Evolutionary conservation across 768 basidiomycete species (phyloP).

Genomic region (Psilocybe sp.): DNA sequence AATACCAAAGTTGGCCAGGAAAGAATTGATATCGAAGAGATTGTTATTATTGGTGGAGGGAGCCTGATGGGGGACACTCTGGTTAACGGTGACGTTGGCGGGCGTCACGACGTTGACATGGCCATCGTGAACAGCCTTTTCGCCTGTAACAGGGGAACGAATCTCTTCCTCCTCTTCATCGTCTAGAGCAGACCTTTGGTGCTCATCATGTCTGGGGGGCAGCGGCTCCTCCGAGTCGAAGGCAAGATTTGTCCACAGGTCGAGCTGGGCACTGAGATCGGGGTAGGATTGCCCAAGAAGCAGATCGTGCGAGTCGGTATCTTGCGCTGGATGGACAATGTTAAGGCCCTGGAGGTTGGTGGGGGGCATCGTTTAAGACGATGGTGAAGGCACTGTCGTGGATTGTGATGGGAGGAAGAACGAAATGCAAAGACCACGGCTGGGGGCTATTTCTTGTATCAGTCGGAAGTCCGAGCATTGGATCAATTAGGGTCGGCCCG

Average conservation of each 20-base stretch:
- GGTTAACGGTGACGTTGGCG: constrained; percentile 35
- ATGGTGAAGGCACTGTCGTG: constrained; percentile 5
- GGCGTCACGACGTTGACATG: constrained; percentile 60
- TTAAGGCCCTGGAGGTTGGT: constrained; percentile 77
- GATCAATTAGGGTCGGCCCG: constrained; percentile 14
- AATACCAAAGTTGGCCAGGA: constrained; percentile 26
- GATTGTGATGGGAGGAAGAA: constrained; percentile 9
- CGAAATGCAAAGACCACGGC: constrained; percentile 1
- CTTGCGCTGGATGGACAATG: constrained; percentile 58
- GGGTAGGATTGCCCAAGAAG: constrained; percentile 63
- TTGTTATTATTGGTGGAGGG: constrained; percentile 25
- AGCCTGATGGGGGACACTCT: constrained; percentile 12
- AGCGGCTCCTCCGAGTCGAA: constrained; percentile 77
- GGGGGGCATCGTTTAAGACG: constrained; percentile 47
- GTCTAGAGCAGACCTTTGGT: constrained; percentile 30
- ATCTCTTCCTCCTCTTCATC: constrained; percentile 50
- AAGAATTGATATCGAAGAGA: constrained; percentile 37
- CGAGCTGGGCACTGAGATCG: constrained; percentile 74
- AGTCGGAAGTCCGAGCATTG: constrained; percentile 12
- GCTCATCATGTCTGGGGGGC: constrained; percentile 31
- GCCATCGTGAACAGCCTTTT: constrained; percentile 47
- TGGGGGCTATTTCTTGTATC: background rate
- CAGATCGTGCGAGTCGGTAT: constrained; percentile 50
- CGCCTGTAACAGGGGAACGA: constrained; percentile 30
- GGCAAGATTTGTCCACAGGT: constrained; percentile 79